phyloP scores from a whole-genome alignment of 83 land plant species.

The Thuja plicata region DNA sequence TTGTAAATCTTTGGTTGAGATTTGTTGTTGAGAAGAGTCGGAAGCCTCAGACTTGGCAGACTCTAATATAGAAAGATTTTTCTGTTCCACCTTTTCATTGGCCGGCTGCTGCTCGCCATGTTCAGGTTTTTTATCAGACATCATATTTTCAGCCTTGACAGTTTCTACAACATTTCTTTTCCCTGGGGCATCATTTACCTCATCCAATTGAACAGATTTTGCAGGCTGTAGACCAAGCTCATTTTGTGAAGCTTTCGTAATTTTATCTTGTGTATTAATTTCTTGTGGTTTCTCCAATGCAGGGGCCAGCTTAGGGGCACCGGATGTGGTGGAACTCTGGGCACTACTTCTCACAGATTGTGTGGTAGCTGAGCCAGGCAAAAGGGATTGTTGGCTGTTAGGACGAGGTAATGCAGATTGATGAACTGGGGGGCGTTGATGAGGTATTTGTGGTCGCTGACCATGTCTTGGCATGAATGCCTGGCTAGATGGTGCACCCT shows the following conservation, averaged over 20 bases:
- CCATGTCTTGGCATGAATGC: slow-evolving; percentile 12
- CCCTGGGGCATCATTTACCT: background rate
- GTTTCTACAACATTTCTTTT: background rate
- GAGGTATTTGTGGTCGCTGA: background rate
- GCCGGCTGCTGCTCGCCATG: background rate
- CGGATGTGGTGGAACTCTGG: background rate
- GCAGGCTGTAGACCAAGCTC: background rate
- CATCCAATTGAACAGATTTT: background rate
- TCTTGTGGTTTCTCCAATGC: slow-evolving; percentile 4
- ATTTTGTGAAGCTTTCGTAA: background rate
- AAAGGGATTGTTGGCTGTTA: slow-evolving; percentile 4
- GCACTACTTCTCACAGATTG: background rate
- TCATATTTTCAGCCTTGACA: slow-evolving; percentile 1
- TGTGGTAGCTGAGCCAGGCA: background rate
- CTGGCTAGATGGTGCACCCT: slow-evolving; percentile 19
- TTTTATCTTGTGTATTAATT: background rate
- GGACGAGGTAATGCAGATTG: slow-evolving; percentile 13
- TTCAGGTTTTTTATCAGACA: slow-evolving; percentile 1
- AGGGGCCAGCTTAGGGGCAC: background rate
- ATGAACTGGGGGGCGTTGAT: slow-evolving; percentile 10
- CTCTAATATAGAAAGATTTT: background rate
- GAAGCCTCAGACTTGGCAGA: background rate
- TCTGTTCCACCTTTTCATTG: slow-evolving; percentile 1
- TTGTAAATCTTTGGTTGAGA: background rate
- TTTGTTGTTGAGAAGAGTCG: slow-evolving; percentile 13